Base-by-base conservation (phyloP, 176 grass and related monocot species). In the Thinopyrum elongatum region DNA sequence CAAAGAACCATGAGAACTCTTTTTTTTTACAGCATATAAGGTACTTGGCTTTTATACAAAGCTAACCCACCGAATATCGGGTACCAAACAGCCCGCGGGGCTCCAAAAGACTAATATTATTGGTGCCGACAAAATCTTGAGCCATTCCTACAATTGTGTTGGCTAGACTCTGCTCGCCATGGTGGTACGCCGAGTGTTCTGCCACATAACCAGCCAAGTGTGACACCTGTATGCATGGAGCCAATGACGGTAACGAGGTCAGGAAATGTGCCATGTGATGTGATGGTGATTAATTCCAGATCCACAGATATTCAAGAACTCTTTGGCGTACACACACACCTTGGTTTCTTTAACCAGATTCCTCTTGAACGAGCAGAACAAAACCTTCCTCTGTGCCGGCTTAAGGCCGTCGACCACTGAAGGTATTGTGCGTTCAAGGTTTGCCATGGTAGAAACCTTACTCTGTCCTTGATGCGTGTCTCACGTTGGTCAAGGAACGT, bases 331-430 rank as follows among this genome's bases (percentile, higher is more conserved):
- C 13, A 15, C 44, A 15, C 44, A 14, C 81, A 91, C 95, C 93
- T 98, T 98, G 47, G 88, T 49, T 80, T 98, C 91, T 57, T 90
- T 98, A 3, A 88, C 39, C 49, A 95, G 87, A 36, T 98, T 98
- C 35, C 91, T 84, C 91, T 95, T 98, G 79, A 98, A 98, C 31
- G 93, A 91, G 22, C 89, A 91, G 86, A 87, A 95, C 59, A 98
- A 84, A 59, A 98, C 91, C 87, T 98, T 98, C 70, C 95, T 95
- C 55, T 98, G 90, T 7, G 84, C 88, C 58, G 95, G 95, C 66
- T 98, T 98, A 31, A 98, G 69, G 28, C 95, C 95, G 74, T 98
- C 95, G 8, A 95, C 89, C 93, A 98, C 92, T 75, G 95, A 98
- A 55, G 95, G 95, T 86, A 98, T 90, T 42, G 93, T 90, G 27